Evolutionary conservation across 2,329 filamentous ascomycete species (phyloP).

Genomic region (Fonsecaea monophora): DNA sequence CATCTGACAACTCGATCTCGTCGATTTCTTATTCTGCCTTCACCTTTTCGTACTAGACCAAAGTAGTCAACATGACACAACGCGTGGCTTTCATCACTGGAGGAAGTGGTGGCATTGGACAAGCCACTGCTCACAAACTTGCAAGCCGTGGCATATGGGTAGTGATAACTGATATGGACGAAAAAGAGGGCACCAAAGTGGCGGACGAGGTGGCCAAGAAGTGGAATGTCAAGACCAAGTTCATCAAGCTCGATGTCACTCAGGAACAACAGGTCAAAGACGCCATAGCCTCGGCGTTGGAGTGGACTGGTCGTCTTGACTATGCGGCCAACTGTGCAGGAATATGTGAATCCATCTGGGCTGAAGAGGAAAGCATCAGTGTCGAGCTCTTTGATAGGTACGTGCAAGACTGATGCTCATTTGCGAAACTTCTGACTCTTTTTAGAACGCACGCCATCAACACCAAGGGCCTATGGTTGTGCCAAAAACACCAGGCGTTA

Average conservation of each 20-base stretch:
- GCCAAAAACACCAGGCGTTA: slow-evolving; percentile 33
- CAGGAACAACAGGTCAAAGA: slow-evolving; percentile 34
- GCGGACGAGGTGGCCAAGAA: slow-evolving; percentile 28
- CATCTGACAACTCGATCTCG: background rate
- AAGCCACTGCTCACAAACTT: slow-evolving; percentile 31
- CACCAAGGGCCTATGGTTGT: slow-evolving; percentile 31
- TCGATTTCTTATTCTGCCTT: background rate
- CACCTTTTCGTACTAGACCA: background rate
- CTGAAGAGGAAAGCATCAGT: slow-evolving; percentile 32
- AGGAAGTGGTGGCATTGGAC: slow-evolving; percentile 32
- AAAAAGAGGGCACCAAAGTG: slow-evolving; percentile 18
- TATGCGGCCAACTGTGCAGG: slow-evolving; percentile 36
- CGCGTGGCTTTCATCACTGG: slow-evolving; percentile 34
- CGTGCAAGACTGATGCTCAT: background rate
- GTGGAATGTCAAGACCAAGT: slow-evolving; percentile 30
- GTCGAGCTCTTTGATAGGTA: slow-evolving; percentile 34
- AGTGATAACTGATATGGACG: slow-evolving; percentile 32
- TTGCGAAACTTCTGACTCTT: background rate
- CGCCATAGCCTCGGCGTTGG: slow-evolving; percentile 19
- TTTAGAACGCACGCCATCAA: slow-evolving; percentile 31
- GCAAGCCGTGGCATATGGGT: slow-evolving; percentile 30
- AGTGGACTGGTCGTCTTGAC: slow-evolving; percentile 33
- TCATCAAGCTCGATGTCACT: slow-evolving; percentile 35
- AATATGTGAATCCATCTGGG: slow-evolving; percentile 33
- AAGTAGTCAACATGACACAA: slow-evolving; percentile 18